A percentile compares a stretch with the other conserved stretches of the same genome.
phyloP scores from a whole-genome alignment of 306 rosid species.

The Sophora flavescens region DNA sequence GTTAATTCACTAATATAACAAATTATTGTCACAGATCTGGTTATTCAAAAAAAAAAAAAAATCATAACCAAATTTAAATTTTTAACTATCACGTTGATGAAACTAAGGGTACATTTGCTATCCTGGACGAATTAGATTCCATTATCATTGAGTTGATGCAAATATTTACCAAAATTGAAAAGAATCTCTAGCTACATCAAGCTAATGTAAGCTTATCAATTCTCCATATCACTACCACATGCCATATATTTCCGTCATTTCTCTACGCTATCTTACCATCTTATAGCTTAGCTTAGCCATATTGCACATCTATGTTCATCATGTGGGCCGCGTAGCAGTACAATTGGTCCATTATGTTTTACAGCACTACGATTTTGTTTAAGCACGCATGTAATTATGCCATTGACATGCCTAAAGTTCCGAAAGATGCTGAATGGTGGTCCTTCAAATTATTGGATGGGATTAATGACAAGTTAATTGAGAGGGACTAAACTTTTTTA shows the following conservation, averaged over 20 bases:
- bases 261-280: neutral
- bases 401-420: neutral
- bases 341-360: slow-evolving; percentile 1
- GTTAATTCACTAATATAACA: too few species aligned
- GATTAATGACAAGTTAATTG: neutral
- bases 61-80: too few species aligned
- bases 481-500: neutral
- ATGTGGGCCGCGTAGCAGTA: neutral
- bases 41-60: too few species aligned
- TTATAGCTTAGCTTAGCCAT: neutral
- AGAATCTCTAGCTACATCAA: neutral
- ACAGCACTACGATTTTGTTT: neutral
- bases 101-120: too few species aligned
- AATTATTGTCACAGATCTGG: too few species aligned
- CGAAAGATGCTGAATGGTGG: slow-evolving; percentile 2
- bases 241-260: neutral
- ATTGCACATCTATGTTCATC: neutral
- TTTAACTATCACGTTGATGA: too few species aligned
- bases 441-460: slow-evolving; percentile 22
- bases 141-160: neutral
- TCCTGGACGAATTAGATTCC: neutral
- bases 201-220: neutral
- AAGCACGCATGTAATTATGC: slow-evolving; percentile 22
- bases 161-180: neutral
- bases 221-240: neutral